Evolutionary conservation across 1,284 basidiomycete genomes (phyloP), one percentile per base, ranked within the genome.

Genomic region (Puccinia horiana): DNA sequence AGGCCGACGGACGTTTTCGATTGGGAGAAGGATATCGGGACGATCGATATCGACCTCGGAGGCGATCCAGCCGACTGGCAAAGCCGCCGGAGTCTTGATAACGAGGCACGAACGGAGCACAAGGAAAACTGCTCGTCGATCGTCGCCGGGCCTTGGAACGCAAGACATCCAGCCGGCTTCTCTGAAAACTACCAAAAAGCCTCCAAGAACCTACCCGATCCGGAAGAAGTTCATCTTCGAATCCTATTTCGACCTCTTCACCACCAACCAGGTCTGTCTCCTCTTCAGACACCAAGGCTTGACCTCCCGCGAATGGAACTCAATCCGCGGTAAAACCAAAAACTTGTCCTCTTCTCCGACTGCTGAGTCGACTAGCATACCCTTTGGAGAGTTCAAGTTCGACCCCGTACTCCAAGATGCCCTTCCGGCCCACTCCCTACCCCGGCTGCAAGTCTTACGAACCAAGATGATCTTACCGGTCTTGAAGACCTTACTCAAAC

Each of bases 181-280:
- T 14, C 4, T 56, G n/a, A 11, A 12, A 20, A 63, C 18, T 40
- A 20, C 35, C 4, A 35, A 49, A 2, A 58, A 58, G 32, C 26
- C 20, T 6, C 5, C 37, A 11, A 58, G 78, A 56, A 67, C 4
- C 37, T 81, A 81, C 49, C 80, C 80, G 29, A 63, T 81, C n/a
- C 14, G 80, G 23, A 81, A 81, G 63, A 72, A 61, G 47, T 81
- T 81, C 35, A 61, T 81, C 37, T 81, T 81, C 49, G 79, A 81
- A 67, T 61, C 69, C 6, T 81, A 81, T 65, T 23, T 47, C 26
- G 9, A 81, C 35, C 56, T 81, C 11, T 54, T 81, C 20, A 74
- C 72, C 20, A 23, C 42, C 37, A 74, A 81, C 47, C 40, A 81
- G 61, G 26, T 75, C 11, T 58, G 40, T 67, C 35, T 81, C 1